phyloP scores from a whole-genome alignment of 2,329 filamentous ascomycete species.

The Fusarium goolgardi region DNA sequence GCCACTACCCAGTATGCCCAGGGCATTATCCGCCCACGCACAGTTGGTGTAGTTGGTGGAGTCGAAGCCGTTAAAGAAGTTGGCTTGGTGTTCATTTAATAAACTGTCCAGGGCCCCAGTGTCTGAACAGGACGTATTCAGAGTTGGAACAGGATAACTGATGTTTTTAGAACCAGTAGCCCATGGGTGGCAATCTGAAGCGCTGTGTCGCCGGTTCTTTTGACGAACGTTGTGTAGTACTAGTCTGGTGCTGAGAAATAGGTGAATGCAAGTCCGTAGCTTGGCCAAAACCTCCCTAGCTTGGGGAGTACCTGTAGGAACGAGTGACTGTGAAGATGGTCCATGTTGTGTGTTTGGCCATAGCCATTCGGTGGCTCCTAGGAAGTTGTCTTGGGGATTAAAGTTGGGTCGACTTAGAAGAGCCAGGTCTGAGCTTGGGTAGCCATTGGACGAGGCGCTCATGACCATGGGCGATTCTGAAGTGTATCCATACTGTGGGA shows the following conservation, averaged over 20 bases:
- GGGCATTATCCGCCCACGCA: not conserved
- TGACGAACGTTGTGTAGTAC: constrained; percentile 8
- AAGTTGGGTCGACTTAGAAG: not conserved
- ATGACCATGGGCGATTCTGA: constrained; percentile 14
- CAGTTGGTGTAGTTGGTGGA: not conserved
- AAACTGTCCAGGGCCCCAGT: not conserved
- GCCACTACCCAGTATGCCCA: constrained; percentile 3
- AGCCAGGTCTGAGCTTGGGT: constrained; percentile 1
- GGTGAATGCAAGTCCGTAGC: constrained; percentile 9
- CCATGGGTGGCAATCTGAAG: constrained; percentile 10
- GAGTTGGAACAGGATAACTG: not conserved
- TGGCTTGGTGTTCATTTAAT: not conserved
- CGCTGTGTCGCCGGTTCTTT: constrained; percentile 5
- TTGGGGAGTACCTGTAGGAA: not conserved
- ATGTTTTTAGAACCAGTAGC: not conserved
- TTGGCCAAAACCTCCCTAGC: constrained; percentile 6
- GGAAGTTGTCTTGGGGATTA: not conserved
- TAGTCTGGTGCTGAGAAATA: constrained; percentile 16
- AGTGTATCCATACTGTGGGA: constrained; percentile 11
- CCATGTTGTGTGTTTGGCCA: not conserved
- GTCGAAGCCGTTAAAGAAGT: not conserved
- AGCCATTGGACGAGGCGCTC: constrained; percentile 12
- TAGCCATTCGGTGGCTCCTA: not conserved
- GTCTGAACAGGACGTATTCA: not conserved
- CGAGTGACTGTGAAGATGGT: constrained; percentile 1